A percentile compares a stretch with the other conserved stretches of the same genome.
Conservation (phyloP, 2,329 filamentous ascomycete genomes). For the Zalaria obscura region DNA sequence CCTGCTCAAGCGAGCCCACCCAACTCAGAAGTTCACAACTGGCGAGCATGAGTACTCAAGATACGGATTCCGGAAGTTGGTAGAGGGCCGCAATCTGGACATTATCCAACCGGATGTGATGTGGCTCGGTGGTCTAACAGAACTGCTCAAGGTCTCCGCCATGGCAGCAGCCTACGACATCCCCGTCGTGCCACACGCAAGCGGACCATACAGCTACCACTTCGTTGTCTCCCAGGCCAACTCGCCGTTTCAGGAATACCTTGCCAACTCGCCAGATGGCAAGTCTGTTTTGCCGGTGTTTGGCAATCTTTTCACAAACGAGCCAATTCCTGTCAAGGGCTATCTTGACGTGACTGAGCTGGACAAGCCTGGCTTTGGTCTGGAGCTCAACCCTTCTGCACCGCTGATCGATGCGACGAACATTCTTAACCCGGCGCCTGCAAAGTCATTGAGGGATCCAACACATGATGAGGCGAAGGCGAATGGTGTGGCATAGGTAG, state of each 20-base stretch:
- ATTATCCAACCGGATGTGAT: constrained; percentile 94
- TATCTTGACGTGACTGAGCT: constrained; percentile 62
- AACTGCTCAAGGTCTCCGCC: constrained; percentile 76
- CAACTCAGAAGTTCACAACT: constrained; percentile 83
- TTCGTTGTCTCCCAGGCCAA: constrained; percentile 90
- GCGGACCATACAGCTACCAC: constrained; percentile 88
- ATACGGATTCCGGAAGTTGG: constrained; percentile 87
- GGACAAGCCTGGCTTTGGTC: constrained; percentile 80
- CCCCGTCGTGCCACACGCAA: constrained; percentile 88
- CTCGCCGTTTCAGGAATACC: constrained; percentile 89
- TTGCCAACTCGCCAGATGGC: constrained; percentile 84
- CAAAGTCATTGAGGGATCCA: constrained; percentile 21
- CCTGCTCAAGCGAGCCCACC: constrained; percentile 80
- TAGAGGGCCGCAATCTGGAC: constrained; percentile 82
- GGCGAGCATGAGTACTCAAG: constrained; percentile 92
- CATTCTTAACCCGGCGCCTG: constrained; percentile 53
- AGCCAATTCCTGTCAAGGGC: constrained; percentile 74
- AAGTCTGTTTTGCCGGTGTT: constrained; percentile 85
- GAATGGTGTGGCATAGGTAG: constrained; percentile 1
- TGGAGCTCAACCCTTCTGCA: constrained; percentile 71
- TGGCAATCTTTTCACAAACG: constrained; percentile 77
- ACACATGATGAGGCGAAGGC: constrained; percentile 6
- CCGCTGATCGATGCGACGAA: constrained; percentile 64
- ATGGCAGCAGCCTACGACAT: constrained; percentile 90
- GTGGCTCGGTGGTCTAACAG: constrained; percentile 91